Conservation (phyloP, 75 land plant genomes). For the Pinus albicaulis region DNA sequence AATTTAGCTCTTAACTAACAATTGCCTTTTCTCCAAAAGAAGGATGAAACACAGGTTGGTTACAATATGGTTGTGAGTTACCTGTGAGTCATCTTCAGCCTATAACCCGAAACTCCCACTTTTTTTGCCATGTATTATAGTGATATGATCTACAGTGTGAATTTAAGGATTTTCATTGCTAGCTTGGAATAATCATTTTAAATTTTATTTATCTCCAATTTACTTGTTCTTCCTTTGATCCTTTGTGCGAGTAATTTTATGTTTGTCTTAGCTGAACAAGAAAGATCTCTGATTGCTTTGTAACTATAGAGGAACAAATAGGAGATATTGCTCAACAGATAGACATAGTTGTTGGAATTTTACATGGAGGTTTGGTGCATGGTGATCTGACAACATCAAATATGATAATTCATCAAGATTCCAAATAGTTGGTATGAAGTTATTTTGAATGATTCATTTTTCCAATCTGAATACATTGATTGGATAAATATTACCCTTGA, state of each 20-base stretch:
- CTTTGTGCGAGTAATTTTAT: not conserved
- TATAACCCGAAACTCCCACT: slow-evolving; percentile 79
- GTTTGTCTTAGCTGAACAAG: not conserved
- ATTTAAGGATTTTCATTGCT: not conserved
- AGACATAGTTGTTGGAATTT: slow-evolving; percentile 73
- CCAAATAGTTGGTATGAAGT: slow-evolving; percentile 69
- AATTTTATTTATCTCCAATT: not conserved
- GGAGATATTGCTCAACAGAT: slow-evolving; percentile 79
- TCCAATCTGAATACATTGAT: not conserved
- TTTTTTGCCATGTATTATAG: slow-evolving; percentile 70
- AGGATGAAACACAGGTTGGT: no score
- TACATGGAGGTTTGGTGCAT: slow-evolving; percentile 94
- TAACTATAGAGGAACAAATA: slow-evolving; percentile 44
- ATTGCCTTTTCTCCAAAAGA: no score
- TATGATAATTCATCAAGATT: slow-evolving; percentile 65
- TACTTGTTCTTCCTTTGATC: not conserved
- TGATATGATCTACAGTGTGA: not conserved
- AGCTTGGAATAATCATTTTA: not conserved
- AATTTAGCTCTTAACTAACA: no score
- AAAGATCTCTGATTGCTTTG: slow-evolving; percentile 35
- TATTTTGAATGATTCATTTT: not conserved
- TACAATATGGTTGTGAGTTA: no score
- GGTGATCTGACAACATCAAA: slow-evolving; percentile 99
- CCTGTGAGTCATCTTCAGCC: no score
- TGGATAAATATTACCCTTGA: not conserved